Conservation (phyloP, 179 eudicot genomes). For the Corrigiola litoralis region DNA sequence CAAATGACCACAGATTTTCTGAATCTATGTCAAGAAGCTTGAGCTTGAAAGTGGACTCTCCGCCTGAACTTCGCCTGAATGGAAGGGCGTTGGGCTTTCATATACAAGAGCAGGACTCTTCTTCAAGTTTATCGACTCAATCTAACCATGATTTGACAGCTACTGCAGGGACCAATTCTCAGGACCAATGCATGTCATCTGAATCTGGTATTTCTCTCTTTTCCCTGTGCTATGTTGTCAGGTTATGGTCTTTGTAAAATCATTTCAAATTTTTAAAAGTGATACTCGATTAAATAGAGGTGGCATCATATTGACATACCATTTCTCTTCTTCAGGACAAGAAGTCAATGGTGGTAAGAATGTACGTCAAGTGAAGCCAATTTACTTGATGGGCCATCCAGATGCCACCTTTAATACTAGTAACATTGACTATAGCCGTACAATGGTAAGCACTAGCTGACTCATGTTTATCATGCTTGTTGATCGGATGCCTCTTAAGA, state of each 20-base stretch:
- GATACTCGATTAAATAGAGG: background rate
- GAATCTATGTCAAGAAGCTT: slow-evolving; percentile 31
- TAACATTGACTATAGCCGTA: slow-evolving; percentile 24
- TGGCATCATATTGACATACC: background rate
- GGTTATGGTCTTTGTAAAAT: too few relatives aligned
- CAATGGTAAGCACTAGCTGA: slow-evolving; percentile 25
- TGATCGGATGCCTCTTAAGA: background rate
- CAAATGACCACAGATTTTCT: slow-evolving; percentile 27
- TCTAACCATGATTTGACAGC: slow-evolving; percentile 43
- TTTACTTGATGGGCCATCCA: slow-evolving; percentile 29
- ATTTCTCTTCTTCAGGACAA: slow-evolving; percentile 23
- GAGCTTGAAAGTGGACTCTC: slow-evolving; percentile 36
- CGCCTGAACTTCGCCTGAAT: slow-evolving; percentile 26
- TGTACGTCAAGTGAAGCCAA: slow-evolving; percentile 27
- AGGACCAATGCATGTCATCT: slow-evolving; percentile 64
- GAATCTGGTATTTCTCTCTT: slow-evolving; percentile 46
- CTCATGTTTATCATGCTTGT: background rate
- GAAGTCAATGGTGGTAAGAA: slow-evolving; percentile 34
- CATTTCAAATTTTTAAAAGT: too few relatives aligned
- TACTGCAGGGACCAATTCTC: slow-evolving; percentile 43
- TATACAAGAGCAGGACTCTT: slow-evolving; percentile 34
- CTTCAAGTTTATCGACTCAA: slow-evolving; percentile 44
- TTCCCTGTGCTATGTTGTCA: background rate
- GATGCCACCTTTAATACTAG: slow-evolving; percentile 15
- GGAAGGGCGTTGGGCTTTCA: slow-evolving; percentile 26